Percentiles rank a stretch among this genome's conserved stretches.
phyloP scores from a whole-genome alignment of 1,139 yeast genomes.

The Blastobotrys elegans region DNA sequence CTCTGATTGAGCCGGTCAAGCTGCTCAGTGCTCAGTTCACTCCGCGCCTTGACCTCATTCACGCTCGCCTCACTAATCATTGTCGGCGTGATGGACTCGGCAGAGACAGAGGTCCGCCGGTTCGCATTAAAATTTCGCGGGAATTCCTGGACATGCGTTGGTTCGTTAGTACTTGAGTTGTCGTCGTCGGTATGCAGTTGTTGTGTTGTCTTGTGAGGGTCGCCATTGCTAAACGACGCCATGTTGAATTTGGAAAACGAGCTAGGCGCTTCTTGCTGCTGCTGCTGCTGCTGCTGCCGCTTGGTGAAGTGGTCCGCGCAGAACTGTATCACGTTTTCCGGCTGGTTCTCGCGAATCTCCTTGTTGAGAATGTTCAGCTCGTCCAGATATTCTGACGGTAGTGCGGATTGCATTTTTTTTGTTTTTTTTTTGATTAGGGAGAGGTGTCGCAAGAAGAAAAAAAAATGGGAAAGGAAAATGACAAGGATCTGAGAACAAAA shows the following conservation, averaged over 20 bases:
- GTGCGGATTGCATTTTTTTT: conserved; percentile 29
- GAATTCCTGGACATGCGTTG: conserved; percentile 8
- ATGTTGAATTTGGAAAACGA: conserved; percentile 13
- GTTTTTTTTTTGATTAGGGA: neutral
- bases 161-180: neutral
- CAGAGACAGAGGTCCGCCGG: conserved; percentile 83
- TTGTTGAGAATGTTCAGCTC: conserved; percentile 61
- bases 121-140: conserved; percentile 55
- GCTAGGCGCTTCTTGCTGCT: neutral
- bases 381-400: conserved; percentile 40
- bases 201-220: neutral
- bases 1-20: conserved; percentile 61
- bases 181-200: neutral
- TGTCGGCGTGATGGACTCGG: conserved; percentile 45
- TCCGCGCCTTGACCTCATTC: conserved; percentile 7
- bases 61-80: conserved; percentile 7
- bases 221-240: conserved; percentile 11
- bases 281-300: conserved; percentile 41
- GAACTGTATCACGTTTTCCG: conserved; percentile 65
- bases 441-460: no score
- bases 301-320: conserved; percentile 66
- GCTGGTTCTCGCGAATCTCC: conserved; percentile 58
- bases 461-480: neutral
- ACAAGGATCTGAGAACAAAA: neutral
- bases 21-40: conserved; percentile 45